phyloP scores from a whole-genome alignment of 768 basidiomycete genomes.

The Tricholoma flavovirens region DNA sequence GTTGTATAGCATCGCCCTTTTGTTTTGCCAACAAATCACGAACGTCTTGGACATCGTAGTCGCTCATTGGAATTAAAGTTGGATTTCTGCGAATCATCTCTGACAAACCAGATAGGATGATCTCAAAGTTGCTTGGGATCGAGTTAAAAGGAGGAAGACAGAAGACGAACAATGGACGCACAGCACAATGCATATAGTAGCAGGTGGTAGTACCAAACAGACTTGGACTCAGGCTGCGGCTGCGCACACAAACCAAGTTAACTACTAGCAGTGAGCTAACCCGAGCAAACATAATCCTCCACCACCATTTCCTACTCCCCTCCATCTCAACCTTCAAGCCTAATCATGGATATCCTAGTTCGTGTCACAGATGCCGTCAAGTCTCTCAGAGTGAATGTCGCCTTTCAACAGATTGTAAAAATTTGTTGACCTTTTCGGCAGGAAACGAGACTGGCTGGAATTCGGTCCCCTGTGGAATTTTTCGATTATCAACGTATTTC shows the following conservation, averaged over 20 bases:
- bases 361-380: slow-evolving; percentile 66
- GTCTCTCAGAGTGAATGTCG: slow-evolving; percentile 55
- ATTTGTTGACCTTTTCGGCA: slow-evolving; percentile 21
- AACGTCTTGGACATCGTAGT: slow-evolving; percentile 74
- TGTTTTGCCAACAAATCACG: slow-evolving; percentile 53
- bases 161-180: slow-evolving; percentile 7
- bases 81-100: slow-evolving; percentile 75
- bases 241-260: background rate
- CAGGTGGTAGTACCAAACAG: background rate
- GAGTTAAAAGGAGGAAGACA: slow-evolving; percentile 9
- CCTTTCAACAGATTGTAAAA: background rate
- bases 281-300: slow-evolving; percentile 7
- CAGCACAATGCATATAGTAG: slow-evolving; percentile 8
- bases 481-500: slow-evolving; percentile 82
- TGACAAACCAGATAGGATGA: background rate
- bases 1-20: slow-evolving; percentile 33
- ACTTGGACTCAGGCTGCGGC: slow-evolving; percentile 7
- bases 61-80: slow-evolving; percentile 70
- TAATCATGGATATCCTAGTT: slow-evolving; percentile 57
- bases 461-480: slow-evolving; percentile 71
- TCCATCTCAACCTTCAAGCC: slow-evolving; percentile 5
- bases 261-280: no score
- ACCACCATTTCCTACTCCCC: slow-evolving; percentile 4
- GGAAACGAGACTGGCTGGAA: slow-evolving; percentile 75
- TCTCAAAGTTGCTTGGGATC: background rate